Base-by-base conservation (phyloP, 2,329 filamentous ascomycete genomes). In the Talaromyces sp. region DNA sequence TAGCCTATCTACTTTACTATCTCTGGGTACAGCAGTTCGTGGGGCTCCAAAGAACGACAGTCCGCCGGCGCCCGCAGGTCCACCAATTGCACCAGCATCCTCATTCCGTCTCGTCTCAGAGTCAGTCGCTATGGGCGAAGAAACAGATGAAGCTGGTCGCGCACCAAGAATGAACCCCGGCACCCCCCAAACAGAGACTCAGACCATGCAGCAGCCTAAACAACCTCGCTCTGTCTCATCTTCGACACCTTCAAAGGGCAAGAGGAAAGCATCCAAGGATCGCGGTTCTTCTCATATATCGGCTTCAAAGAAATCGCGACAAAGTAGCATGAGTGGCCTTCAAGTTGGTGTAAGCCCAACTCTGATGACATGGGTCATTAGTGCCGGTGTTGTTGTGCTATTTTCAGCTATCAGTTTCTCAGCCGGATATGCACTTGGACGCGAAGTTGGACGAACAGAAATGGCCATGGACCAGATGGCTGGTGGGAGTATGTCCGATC, bases 1-100 rank as follows among this genome's bases (percentile, higher is more conserved):
- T 19, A 96, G 91, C 51, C 81, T 99, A n/a, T 96, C 91, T 0
- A 97, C 94, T 0, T 81, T 99, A 11, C 83, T 99, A 11, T 97
- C 93, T n/a, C 96, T 91, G 67, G 93, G 91, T 0, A 91, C 92
- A 2, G 94, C 93, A 0, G 94, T 93, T 1, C 84, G 94, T 43
- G 88, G 89, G 3, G 78, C 94, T 15, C 85, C 88, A 0, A 96
- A 94, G 69, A 67, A 66, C 59, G 75, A 73, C 48, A 68, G 61
- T 39, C 69, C 69, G 48, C 72, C 68, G 0, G 28, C 63, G 5
- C 58, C 60, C 19, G 55, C 65, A 11, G 63, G 65, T n/a, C 66
- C 68, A 17, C 48, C 46, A 19, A 58, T 72, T 1, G 60, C 65
- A 61, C 66, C 65, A 35, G 80, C 82, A 11, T 74, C 76, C 8